Conservation (phyloP, 2,329 filamentous ascomycete species). For the Scleromitrula shiraiana region DNA sequence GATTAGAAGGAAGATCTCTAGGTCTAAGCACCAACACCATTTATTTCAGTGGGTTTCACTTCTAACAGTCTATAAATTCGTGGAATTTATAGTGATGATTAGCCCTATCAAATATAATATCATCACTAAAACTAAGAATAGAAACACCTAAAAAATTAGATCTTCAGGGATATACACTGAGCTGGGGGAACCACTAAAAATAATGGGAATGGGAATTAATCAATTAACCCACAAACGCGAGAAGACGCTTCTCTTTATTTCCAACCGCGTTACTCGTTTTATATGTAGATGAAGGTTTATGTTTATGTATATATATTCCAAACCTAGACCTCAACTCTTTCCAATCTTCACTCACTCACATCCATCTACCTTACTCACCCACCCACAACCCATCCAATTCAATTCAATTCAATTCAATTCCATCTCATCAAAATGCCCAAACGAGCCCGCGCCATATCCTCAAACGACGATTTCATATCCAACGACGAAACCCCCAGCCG, state of each 20-base stretch:
- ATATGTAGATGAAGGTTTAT: neutral
- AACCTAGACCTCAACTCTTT: neutral
- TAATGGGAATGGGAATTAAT: neutral
- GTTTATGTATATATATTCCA: neutral
- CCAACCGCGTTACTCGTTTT: neutral
- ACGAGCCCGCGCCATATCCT: conserved; percentile 19
- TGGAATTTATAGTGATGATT: too few relatives aligned
- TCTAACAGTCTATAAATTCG: too few relatives aligned
- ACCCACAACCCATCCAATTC: neutral
- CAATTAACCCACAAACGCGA: conserved; percentile 8
- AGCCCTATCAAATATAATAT: too few relatives aligned
- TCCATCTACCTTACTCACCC: neutral
- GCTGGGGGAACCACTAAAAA: too few relatives aligned
- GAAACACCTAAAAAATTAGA: too few relatives aligned
- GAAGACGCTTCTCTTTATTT: neutral
- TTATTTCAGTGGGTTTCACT: too few relatives aligned
- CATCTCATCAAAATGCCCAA: conserved; percentile 20
- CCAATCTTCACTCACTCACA: neutral
- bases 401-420: neutral
- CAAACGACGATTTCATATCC: conserved; percentile 30
- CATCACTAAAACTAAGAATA: too few relatives aligned
- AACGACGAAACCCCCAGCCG: conserved; percentile 19
- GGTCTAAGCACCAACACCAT: too few relatives aligned
- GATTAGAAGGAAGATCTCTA: too few relatives aligned
- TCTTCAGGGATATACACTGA: too few relatives aligned